phyloP scores from a whole-genome alignment of 164 flowering plant species.

The Umbellularia californica region DNA sequence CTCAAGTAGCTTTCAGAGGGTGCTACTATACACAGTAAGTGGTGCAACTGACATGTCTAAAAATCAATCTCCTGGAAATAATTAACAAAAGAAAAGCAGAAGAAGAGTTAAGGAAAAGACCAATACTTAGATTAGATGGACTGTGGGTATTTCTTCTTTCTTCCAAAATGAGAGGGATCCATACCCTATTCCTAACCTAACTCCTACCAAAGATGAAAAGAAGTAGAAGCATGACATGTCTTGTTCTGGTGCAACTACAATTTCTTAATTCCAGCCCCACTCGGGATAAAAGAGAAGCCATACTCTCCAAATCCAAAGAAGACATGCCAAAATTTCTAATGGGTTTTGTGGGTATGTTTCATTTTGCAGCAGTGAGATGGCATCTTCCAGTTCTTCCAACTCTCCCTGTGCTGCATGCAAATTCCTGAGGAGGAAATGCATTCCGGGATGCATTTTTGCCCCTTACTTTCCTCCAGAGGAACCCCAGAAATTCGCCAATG shows the following conservation, averaged over 20 bases:
- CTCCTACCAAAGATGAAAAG: neutral
- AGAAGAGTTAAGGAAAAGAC: neutral
- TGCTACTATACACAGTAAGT: constrained; percentile 10
- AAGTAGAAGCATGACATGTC: neutral
- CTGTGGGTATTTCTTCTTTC: neutral
- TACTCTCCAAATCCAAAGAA: constrained; percentile 1
- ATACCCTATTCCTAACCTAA: constrained; percentile 16
- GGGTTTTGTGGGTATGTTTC: neutral
- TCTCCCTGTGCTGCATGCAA: constrained; percentile 84
- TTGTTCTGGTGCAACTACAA: neutral
- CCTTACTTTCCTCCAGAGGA: constrained; percentile 76
- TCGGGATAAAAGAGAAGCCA: neutral
- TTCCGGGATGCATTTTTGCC: constrained; percentile 55
- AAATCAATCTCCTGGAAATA: constrained; percentile 4
- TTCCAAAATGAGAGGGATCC: neutral
- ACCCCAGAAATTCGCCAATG: constrained; percentile 61
- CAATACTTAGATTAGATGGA: neutral
- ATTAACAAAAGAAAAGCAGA: neutral
- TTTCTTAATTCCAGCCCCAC: neutral
- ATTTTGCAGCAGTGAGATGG: constrained; percentile 29
- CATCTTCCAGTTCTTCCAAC: constrained; percentile 48
- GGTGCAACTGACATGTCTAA: constrained; percentile 24
- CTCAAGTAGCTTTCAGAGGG: constrained; percentile 13
- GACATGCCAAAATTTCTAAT: neutral
- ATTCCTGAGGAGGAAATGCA: constrained; percentile 58